A percentile compares a stretch with the other conserved stretches of the same genome.
phyloP scores from a whole-genome alignment of 441 rosid genomes.

The Euphorbia celastroides region DNA sequence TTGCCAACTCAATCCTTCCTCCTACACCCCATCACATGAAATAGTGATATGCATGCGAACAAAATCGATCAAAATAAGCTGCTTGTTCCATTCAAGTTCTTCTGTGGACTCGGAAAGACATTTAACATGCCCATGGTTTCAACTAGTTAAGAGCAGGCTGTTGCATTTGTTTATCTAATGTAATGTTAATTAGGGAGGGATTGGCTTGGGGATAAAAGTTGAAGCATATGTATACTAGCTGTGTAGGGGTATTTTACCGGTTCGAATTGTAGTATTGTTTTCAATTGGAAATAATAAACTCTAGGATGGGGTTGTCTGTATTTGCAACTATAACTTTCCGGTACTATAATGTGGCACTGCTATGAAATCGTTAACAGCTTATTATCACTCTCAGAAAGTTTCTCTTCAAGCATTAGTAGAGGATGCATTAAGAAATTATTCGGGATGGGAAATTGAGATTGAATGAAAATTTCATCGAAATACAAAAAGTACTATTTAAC shows the following conservation, averaged over 20 bases:
- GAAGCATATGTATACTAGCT: conserved; percentile 29
- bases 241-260: conserved; percentile 10
- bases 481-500: too few relatives aligned
- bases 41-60: conserved; percentile 27
- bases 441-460: background rate
- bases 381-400: background rate
- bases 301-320: background rate
- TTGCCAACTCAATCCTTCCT: conserved; percentile 63
- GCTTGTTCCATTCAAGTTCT: background rate
- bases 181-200: conserved; percentile 11
- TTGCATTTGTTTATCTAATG: conserved; percentile 12
- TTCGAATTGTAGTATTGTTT: background rate
- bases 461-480: background rate
- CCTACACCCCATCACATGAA: conserved; percentile 43
- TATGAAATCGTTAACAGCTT: background rate
- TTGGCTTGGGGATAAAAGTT: conserved; percentile 24
- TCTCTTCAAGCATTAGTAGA: background rate
- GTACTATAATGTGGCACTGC: background rate
- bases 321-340: background rate
- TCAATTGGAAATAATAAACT: background rate
- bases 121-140: background rate
- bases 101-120: conserved; percentile 12
- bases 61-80: conserved; percentile 17
- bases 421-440: background rate
- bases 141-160: conserved; percentile 6